Evolutionary conservation across 2,329 filamentous ascomycete genomes (phyloP).

Genomic region (Pezizomycotina sp.): DNA sequence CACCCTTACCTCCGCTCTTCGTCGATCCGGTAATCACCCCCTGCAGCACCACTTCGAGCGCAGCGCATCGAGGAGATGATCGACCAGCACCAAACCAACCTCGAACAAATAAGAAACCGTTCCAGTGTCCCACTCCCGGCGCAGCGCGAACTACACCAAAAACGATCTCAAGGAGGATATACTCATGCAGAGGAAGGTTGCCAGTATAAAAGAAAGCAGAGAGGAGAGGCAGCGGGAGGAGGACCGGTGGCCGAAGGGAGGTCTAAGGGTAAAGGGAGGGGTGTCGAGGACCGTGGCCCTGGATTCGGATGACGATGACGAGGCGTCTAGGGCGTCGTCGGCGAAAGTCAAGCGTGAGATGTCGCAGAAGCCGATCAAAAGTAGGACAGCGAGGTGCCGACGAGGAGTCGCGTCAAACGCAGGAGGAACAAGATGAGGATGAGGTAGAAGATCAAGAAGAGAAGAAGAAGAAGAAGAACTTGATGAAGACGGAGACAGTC

Average conservation of each 20-base stretch:
- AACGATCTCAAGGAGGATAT: constrained; percentile 9
- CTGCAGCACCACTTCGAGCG: too few species aligned
- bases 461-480: constrained; percentile 4
- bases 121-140: constrained; percentile 8
- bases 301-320: not conserved
- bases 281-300: not conserved
- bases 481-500: not conserved
- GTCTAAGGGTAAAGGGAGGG: not conserved
- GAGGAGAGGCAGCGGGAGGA: not conserved
- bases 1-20: constrained; percentile 9
- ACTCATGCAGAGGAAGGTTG: constrained; percentile 9
- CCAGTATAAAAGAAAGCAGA: not conserved
- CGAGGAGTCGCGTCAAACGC: constrained; percentile 11
- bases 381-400: too few species aligned
- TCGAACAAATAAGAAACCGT: constrained; percentile 10
- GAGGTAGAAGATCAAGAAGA: constrained; percentile 1
- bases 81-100: too few species aligned
- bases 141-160: constrained; percentile 6
- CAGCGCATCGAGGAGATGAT: too few species aligned
- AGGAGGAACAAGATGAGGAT: not conserved
- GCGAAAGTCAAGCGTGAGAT: constrained; percentile 2
- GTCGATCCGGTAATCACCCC: constrained; percentile 15
- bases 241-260: not conserved
- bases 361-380: too few species aligned
- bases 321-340: not conserved